These are phyloP conservation scores for Nepenthes alata DNA, from an alignment of 179 eudicot species.

Conservation along the genomic window DNA sequence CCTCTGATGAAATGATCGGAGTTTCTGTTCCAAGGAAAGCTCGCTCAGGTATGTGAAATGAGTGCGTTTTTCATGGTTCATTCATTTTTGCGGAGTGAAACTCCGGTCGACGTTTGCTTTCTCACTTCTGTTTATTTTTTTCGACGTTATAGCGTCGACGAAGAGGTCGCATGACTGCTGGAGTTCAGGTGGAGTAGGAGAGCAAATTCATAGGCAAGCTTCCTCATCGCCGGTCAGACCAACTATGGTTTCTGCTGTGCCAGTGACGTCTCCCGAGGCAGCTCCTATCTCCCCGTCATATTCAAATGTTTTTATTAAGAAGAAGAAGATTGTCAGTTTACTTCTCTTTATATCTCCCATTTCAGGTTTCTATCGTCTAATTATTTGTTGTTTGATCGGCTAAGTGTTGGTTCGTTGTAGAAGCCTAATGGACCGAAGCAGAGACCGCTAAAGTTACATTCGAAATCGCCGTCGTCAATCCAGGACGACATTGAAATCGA, in stretches of 20 bases:
- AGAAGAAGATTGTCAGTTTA: constrained; percentile 66
- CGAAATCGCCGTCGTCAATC: constrained; percentile 45
- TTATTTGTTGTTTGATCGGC: constrained; percentile 8
- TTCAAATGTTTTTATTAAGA: constrained; percentile 41
- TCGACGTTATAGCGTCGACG: constrained; percentile 43
- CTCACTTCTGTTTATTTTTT: constrained; percentile 5
- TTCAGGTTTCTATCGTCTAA: not conserved
- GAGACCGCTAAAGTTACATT: constrained; percentile 53
- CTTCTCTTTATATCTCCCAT: not conserved
- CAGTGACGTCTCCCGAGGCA: constrained; percentile 25
- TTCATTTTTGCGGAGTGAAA: not conserved
- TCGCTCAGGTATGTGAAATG: constrained; percentile 51
- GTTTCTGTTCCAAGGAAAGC: constrained; percentile 83
- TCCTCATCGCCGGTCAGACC: constrained; percentile 67
- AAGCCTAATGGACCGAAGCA: constrained; percentile 60
- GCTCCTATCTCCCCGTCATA: constrained; percentile 77
- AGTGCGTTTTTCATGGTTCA: not conserved
- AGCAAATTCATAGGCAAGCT: constrained; percentile 36
- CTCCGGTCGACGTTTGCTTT: constrained; percentile 1
- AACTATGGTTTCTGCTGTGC: constrained; percentile 12
- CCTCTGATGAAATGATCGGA: constrained; percentile 84
- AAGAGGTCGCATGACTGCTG: constrained; percentile 73
- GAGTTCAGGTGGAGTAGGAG: constrained; percentile 35
- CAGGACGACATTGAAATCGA: constrained; percentile 94
- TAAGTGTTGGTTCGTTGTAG: constrained; percentile 26